These are phyloP conservation scores for Eucalyptus erythrocorys DNA, from an alignment of 345 rosid species.

Conservation along the genomic window DNA sequence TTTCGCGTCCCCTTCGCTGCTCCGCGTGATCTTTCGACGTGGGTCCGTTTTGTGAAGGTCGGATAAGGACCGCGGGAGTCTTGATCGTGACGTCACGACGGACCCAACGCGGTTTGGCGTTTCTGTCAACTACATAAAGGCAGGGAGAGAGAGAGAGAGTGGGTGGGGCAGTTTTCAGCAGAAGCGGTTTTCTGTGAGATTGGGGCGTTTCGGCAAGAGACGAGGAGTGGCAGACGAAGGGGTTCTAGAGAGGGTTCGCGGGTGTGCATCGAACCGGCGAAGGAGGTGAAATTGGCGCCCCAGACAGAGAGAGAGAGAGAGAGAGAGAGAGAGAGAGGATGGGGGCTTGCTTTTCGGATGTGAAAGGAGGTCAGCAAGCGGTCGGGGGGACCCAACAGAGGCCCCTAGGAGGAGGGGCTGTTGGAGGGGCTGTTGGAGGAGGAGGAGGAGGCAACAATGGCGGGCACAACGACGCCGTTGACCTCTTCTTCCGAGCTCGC, in stretches of 20 bases:
- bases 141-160: not conserved
- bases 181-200: not conserved
- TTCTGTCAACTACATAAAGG: not conserved
- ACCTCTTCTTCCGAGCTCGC: slow-evolving; percentile 43
- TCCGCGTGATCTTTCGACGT: not conserved
- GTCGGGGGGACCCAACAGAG: slow-evolving; percentile 43
- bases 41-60: not conserved
- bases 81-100: not conserved
- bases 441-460: not conserved
- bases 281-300: not conserved
- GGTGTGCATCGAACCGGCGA: not conserved
- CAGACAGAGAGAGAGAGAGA: not conserved
- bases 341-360: slow-evolving; percentile 58
- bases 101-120: not conserved
- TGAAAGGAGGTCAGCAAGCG: slow-evolving; percentile 67
- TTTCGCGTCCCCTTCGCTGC: not conserved
- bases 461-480: slow-evolving; percentile 56
- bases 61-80: accelerated
- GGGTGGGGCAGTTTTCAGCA: not conserved
- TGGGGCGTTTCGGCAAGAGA: accelerated
- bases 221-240: not conserved
- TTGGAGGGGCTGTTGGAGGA: not conserved
- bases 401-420: not conserved
- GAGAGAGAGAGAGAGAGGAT: slow-evolving; percentile 13
- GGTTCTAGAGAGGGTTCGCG: not conserved